A percentile compares a stretch with the other conserved stretches of the same genome.
phyloP scores from a whole-genome alignment of 352 stramenopile genomes.

The Globisporangium uncinulatum region DNA sequence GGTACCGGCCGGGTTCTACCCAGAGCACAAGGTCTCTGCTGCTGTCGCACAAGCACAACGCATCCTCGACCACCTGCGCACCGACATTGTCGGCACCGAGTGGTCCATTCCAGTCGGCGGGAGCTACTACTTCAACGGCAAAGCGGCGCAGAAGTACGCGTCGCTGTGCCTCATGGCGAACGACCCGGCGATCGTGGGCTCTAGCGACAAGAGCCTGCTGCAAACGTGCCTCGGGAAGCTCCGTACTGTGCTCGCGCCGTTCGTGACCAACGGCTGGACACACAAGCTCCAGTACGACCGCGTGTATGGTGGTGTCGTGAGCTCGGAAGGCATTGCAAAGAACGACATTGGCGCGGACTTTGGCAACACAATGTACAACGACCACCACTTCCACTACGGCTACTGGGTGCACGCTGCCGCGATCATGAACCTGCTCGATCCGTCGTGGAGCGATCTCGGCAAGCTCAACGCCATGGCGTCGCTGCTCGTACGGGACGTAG shows the following conservation, averaged over 20 bases:
- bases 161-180: constrained; percentile 71
- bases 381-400: constrained; percentile 75
- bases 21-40: constrained; percentile 23
- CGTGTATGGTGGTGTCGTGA: constrained; percentile 55
- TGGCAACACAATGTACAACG: constrained; percentile 74
- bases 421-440: constrained; percentile 63
- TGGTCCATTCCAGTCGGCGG: constrained; percentile 46
- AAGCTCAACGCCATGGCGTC: constrained; percentile 46
- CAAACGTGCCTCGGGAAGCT: constrained; percentile 54
- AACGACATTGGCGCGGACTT: no score
- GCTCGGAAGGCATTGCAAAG: constrained; percentile 45
- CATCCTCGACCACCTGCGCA: constrained; percentile 34
- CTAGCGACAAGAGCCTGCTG: constrained; percentile 34
- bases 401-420: constrained; percentile 65
- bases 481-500: constrained; percentile 49
- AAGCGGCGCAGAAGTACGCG: constrained; percentile 72
- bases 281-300: constrained; percentile 61
- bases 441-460: constrained; percentile 40
- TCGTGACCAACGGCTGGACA: constrained; percentile 59
- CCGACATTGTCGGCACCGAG: constrained; percentile 40
- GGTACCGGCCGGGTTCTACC: constrained; percentile 47
- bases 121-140: constrained; percentile 79
- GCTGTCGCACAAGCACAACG: constrained; percentile 18
- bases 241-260: constrained; percentile 40
- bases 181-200: constrained; percentile 49